Evolutionary conservation across 164 flowering plant genomes (phyloP).

Genomic region (Macadamia integrifolia): DNA sequence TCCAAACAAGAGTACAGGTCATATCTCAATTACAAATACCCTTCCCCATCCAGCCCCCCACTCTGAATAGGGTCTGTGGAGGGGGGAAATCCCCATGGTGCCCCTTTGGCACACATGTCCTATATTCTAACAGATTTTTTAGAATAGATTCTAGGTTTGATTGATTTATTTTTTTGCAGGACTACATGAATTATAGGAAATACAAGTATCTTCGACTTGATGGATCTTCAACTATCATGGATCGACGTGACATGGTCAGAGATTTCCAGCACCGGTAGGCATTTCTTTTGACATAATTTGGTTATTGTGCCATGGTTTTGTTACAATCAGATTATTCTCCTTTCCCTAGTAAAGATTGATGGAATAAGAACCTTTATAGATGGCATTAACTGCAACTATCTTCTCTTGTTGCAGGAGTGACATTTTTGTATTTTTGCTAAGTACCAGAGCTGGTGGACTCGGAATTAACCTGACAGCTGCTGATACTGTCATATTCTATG

Average conservation of each 20-base stretch:
- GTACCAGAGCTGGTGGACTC: constrained; percentile 99
- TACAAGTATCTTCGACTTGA: constrained; percentile 90
- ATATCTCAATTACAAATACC: too few relatives aligned
- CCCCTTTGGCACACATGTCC: too few relatives aligned
- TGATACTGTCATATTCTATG: constrained; percentile 97
- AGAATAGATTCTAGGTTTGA: constrained; percentile 1
- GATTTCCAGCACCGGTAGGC: constrained; percentile 89
- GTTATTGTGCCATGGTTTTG: not conserved
- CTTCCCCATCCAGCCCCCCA: too few relatives aligned
- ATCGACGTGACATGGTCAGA: constrained; percentile 96
- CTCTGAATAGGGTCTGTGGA: too few relatives aligned
- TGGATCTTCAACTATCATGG: constrained; percentile 97
- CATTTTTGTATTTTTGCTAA: constrained; percentile 91
- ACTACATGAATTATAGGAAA: constrained; percentile 96
- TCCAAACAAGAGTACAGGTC: too few relatives aligned
- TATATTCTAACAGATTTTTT: not conserved
- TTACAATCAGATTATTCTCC: not conserved
- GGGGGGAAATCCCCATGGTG: too few relatives aligned
- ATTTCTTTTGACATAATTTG: not conserved
- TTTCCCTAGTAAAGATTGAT: not conserved
- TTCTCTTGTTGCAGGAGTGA: constrained; percentile 64
- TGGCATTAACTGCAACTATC: not conserved
- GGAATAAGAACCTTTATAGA: not conserved
- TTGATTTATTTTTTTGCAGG: constrained; percentile 45
- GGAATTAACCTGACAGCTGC: constrained; percentile 99